Conservation (phyloP, 768 basidiomycete genomes). For the Termitomyces sp. region DNA sequence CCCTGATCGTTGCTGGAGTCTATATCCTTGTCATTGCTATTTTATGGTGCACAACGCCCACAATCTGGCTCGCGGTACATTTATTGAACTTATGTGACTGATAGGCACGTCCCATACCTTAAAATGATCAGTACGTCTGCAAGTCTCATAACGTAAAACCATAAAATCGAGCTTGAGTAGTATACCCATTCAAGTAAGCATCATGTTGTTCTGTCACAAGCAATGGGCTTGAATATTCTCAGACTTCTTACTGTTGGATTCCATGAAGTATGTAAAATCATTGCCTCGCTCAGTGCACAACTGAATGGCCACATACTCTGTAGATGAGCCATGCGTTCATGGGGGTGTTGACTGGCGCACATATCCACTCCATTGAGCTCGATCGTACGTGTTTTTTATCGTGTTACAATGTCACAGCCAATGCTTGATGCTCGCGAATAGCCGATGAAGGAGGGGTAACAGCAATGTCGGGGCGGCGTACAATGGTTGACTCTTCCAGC, state of each 20-base stretch:
- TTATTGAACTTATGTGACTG: background rate
- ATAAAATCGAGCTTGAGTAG: slow-evolving; percentile 27
- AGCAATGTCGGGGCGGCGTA: slow-evolving; percentile 79
- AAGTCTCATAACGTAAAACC: background rate
- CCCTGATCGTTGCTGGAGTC: slow-evolving; percentile 73
- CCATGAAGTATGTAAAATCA: slow-evolving; percentile 58
- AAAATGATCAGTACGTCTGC: slow-evolving; percentile 37
- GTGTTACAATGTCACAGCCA: background rate
- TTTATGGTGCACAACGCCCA: slow-evolving; percentile 53
- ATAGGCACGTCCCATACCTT: slow-evolving; percentile 1
- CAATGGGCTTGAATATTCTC: background rate
- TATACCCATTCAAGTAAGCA: slow-evolving; percentile 90
- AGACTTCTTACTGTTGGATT: slow-evolving; percentile 85
- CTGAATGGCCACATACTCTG: background rate
- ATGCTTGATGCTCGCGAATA: slow-evolving; percentile 21
- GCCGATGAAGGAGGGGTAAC: slow-evolving; percentile 89
- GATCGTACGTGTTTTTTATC: slow-evolving; percentile 56
- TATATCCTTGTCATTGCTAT: slow-evolving; percentile 77
- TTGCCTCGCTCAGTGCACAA: background rate
- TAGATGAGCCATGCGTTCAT: slow-evolving; percentile 86
- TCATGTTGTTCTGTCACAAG: background rate
- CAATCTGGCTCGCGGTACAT: background rate
- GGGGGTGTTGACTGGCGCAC: slow-evolving; percentile 82
- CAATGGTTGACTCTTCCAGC: slow-evolving; percentile 74
- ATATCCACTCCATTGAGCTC: slow-evolving; percentile 78